Conservation (phyloP, 2,329 filamentous ascomycete species). For the Beauveria bassiana region DNA sequence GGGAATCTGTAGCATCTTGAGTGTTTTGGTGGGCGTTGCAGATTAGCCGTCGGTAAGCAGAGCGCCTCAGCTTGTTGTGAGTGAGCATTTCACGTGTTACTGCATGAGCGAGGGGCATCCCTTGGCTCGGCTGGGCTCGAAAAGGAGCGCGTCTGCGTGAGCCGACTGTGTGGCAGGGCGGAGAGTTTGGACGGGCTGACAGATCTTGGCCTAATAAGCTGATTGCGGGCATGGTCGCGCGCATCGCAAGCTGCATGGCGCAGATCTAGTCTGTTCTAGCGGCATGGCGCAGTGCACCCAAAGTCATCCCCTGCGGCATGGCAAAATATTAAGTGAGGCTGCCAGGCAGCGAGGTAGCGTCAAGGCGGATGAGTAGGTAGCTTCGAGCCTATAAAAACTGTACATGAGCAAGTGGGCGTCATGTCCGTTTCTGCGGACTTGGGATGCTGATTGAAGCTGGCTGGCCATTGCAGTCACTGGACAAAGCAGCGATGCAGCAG, state of each 20-base stretch:
- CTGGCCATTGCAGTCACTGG: not conserved
- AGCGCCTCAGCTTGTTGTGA: not conserved
- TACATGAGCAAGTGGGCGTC: not conserved
- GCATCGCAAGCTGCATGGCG: not conserved
- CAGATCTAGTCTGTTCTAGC: conserved; percentile 1
- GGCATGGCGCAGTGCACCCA: not conserved
- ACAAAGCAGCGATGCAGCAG: not conserved
- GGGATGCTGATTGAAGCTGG: not conserved
- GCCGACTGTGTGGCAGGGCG: no score
- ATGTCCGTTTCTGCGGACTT: not conserved
- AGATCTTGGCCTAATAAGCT: not conserved
- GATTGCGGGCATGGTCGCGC: not conserved
- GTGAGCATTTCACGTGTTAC: not conserved
- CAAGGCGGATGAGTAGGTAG: not conserved
- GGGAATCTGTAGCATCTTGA: not conserved
- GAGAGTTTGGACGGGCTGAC: not conserved
- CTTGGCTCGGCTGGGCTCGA: not conserved
- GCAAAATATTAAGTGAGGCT: not conserved
- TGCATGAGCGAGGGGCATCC: not conserved
- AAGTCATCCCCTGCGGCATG: not conserved
- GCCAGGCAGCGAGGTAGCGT: not conserved
- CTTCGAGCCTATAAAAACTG: not conserved
- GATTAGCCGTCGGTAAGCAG: not conserved
- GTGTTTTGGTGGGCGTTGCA: not conserved
- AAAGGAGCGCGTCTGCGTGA: not conserved